Evolutionary conservation across 768 basidiomycete species (phyloP).

Genomic region (Omphalotus guepiniiformis): DNA sequence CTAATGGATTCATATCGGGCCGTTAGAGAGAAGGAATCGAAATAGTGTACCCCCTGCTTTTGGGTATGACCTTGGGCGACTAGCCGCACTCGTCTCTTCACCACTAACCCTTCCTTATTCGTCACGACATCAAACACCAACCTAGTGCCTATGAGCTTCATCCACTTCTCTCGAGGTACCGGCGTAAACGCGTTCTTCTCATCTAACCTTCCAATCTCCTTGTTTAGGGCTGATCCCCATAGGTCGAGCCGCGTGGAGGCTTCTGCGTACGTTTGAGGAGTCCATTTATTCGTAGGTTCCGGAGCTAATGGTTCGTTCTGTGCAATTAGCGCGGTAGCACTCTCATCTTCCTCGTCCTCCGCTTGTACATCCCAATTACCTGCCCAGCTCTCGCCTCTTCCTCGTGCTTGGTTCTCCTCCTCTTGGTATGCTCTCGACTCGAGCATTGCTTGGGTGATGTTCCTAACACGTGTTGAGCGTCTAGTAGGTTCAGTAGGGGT

Average conservation of each 20-base stretch:
- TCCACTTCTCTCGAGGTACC: not conserved
- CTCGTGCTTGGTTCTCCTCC: not conserved
- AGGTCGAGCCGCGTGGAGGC: too few species aligned
- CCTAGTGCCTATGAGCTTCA: slow-evolving; percentile 1
- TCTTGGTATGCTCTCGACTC: slow-evolving; percentile 1
- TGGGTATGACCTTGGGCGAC: slow-evolving; percentile 21
- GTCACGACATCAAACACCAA: slow-evolving; percentile 4
- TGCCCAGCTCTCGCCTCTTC: not conserved
- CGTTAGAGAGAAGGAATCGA: not conserved
- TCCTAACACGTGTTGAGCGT: not conserved
- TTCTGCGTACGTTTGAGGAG: too few species aligned
- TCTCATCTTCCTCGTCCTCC: slow-evolving; percentile 2
- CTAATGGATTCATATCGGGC: slow-evolving; percentile 5
- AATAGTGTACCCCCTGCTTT: slow-evolving; percentile 23
- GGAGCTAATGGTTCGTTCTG: not conserved
- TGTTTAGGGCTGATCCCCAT: too few species aligned
- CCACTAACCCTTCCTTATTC: slow-evolving; percentile 1
- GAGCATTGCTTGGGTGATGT: not conserved
- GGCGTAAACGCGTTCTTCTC: not conserved
- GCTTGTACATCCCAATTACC: not conserved
- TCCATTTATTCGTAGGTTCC: too few species aligned
- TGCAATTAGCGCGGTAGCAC: not conserved
- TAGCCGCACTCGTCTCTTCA: not conserved
- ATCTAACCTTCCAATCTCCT: slow-evolving; percentile 1
- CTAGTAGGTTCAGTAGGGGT: not conserved